Percentiles rank a stretch among this genome's conserved stretches.
Conservation (phyloP, 805 yeast genomes). For the Metschnikowia reukaufii region DNA sequence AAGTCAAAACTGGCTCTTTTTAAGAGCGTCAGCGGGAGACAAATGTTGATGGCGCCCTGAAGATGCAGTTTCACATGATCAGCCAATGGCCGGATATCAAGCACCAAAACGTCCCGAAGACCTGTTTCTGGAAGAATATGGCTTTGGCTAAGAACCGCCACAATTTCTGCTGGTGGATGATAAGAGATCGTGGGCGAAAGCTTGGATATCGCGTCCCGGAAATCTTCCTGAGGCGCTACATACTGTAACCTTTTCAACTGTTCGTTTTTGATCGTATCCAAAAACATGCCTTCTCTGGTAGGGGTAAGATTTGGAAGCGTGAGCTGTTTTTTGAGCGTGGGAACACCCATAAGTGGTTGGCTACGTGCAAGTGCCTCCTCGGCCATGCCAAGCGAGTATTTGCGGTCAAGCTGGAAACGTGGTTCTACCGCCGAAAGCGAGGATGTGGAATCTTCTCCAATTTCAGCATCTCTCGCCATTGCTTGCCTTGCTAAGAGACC, state of each 20-base stretch:
- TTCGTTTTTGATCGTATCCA: slow-evolving; percentile 22
- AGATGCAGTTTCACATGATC: slow-evolving; percentile 65
- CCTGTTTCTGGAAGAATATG: slow-evolving; percentile 6
- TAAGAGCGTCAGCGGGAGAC: slow-evolving; percentile 86
- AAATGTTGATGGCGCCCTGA: slow-evolving; percentile 64
- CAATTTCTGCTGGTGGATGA: slow-evolving; percentile 18
- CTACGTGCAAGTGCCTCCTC: slow-evolving; percentile 17
- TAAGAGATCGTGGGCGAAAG: slow-evolving; percentile 25
- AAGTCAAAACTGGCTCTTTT: slow-evolving; percentile 73
- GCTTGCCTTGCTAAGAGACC: slow-evolving; percentile 11
- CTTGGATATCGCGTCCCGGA: slow-evolving; percentile 23
- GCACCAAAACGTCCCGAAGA: slow-evolving; percentile 38
- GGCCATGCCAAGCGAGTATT: slow-evolving; percentile 12
- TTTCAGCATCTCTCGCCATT: slow-evolving; percentile 3
- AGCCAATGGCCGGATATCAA: slow-evolving; percentile 81
- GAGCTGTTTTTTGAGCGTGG: slow-evolving; percentile 19
- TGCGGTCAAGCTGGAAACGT: slow-evolving; percentile 16
- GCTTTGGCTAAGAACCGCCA: slow-evolving; percentile 15
- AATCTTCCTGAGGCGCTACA: slow-evolving; percentile 22
- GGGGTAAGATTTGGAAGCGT: slow-evolving; percentile 15
- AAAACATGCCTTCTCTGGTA: slow-evolving; percentile 16
- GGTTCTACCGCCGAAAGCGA: slow-evolving; percentile 25
- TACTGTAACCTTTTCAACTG: slow-evolving; percentile 25
- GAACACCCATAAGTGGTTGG: slow-evolving; percentile 9
- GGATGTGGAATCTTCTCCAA: slow-evolving; percentile 1